phyloP scores from a whole-genome alignment of 345 rosid genomes.

The Excoecaria cochinchinensis region DNA sequence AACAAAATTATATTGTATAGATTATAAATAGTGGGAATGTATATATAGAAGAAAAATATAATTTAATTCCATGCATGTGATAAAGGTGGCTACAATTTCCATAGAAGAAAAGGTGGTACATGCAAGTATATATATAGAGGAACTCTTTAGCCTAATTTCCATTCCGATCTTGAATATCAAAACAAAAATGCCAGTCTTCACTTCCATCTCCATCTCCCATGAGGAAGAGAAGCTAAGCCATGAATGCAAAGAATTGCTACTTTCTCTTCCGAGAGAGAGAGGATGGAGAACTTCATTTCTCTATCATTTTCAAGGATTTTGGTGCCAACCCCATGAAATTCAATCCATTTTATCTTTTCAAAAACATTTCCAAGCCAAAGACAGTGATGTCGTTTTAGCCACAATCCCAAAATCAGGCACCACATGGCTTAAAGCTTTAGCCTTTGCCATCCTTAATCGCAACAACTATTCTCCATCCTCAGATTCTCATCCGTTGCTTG shows the following conservation, averaged over 20 bases:
- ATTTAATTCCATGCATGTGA: neutral
- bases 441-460: conserved; percentile 31
- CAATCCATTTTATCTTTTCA: conserved; percentile 47
- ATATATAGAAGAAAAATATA: too few relatives aligned
- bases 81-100: neutral
- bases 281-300: conserved; percentile 70
- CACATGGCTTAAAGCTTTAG: conserved; percentile 43
- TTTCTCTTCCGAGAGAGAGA: conserved; percentile 53
- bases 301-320: conserved; percentile 58
- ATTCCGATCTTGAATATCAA: neutral
- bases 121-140: conserved; percentile 6
- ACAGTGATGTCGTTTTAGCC: conserved; percentile 31
- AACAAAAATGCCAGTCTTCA: neutral
- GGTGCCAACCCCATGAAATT: conserved; percentile 68
- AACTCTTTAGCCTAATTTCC: neutral
- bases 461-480: neutral
- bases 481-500: conserved; percentile 21
- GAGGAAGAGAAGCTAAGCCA: conserved; percentile 36
- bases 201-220: neutral
- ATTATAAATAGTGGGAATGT: too few relatives aligned
- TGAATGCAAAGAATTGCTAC: conserved; percentile 53
- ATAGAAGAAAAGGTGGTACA: neutral
- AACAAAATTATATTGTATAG: too few relatives aligned
- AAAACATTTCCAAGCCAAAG: conserved; percentile 29
- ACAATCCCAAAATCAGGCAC: conserved; percentile 45